Evolutionary conservation across 208 protist genomes (phyloP).

Genomic region (Leishmania lainsoni): DNA sequence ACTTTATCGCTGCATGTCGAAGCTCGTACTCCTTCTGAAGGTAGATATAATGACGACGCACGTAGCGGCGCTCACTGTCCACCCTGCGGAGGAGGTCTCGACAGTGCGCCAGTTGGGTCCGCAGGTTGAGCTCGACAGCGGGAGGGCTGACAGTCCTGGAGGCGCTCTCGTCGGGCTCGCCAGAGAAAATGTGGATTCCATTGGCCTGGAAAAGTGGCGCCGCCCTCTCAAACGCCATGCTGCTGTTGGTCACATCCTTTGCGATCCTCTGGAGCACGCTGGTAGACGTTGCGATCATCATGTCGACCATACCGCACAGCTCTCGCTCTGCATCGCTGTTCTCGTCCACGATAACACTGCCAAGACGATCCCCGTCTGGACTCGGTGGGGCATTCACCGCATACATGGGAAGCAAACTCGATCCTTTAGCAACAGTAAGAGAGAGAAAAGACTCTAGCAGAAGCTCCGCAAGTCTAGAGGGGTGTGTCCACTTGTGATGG

Average conservation of each 20-base stretch:
- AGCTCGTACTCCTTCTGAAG: conserved; percentile 36
- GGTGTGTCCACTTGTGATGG: neutral
- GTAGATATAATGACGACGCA: conserved; percentile 24
- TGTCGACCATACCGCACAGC: conserved; percentile 25
- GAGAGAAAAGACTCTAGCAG: neutral
- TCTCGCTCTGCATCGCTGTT: conserved; percentile 19
- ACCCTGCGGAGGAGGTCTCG: conserved; percentile 52
- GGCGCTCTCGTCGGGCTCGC: neutral
- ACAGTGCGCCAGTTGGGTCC: conserved; percentile 39
- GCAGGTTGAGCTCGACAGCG: conserved; percentile 16
- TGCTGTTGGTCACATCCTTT: conserved; percentile 6
- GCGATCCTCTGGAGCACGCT: conserved; percentile 10
- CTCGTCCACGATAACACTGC: conserved; percentile 13
- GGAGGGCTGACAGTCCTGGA: neutral
- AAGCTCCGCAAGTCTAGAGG: neutral
- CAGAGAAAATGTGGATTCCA: conserved; percentile 19
- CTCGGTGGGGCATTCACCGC: neutral
- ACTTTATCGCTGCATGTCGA: conserved; percentile 15
- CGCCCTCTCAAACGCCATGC: conserved; percentile 4
- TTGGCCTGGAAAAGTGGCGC: conserved; percentile 20
- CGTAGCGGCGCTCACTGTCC: conserved; percentile 59
- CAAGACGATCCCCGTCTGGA: neutral
- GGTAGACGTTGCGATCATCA: conserved; percentile 9
- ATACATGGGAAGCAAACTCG: conserved; percentile 9
- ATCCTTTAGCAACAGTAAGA: neutral